Base-by-base conservation (phyloP, 768 basidiomycete species). In the Suillus cothurnatus region DNA sequence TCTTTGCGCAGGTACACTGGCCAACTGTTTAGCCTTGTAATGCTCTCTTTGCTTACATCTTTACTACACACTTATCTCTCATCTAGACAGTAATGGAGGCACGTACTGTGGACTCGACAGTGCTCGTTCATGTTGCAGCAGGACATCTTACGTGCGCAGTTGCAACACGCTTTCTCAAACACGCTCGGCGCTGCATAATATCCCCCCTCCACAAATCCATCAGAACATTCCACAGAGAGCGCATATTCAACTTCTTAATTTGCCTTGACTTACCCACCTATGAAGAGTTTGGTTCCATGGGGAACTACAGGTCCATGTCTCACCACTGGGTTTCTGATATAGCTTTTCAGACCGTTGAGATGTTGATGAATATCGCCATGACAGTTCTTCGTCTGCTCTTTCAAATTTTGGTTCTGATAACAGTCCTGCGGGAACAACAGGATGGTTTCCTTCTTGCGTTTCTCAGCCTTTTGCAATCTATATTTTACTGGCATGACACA, bases 261-360 rank as follows among this genome's bases (percentile, higher is more conserved):
- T 84, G 91, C 7, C 82, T 94, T 36, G 92, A 94, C 73, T 80
- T 92, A 2, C 90, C 91, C 1, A 91, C 92, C 0, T 92, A 86
- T 64, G 83, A 87, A 62, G 89, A 92, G 72, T 82, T 87, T 11
- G 81, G 2, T 43, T 21, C 19, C 41, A 9, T 1, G 6, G 17
- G 2, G 6, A 41, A 6, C 17, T 8, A 2, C 6, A 3, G 7
- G 7, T 9, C 2, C 21, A n/a, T 2, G 9, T 7, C 0, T 45
- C 11, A n/a, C 21, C 0, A 3, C 11, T 39, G 36, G 39, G 39
- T 17, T 17, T 41, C 39, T 41, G 15, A 3, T 19, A 7, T 43
- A 7, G 17, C 0, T 43, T 7, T 19, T 41, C 5, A 47, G 4
- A 47, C 11, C 1, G 4, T 47, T 12, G n/a, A 12, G 11, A n/a